A percentile compares a stretch with the other conserved stretches of the same genome.
Conservation (phyloP, 2,329 filamentous ascomycete species). For the Orbilia oligospora region DNA sequence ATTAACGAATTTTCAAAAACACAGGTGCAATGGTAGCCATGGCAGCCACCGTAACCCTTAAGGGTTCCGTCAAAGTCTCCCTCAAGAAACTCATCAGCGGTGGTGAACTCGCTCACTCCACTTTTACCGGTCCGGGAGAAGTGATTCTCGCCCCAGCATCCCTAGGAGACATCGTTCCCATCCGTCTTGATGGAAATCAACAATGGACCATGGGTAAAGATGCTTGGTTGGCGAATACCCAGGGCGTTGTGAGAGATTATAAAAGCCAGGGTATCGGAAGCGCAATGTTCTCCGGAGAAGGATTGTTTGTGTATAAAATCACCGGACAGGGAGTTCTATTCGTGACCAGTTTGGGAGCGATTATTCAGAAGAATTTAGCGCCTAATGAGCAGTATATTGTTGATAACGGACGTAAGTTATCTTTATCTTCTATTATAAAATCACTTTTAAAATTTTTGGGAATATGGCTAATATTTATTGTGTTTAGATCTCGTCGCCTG, state of each 20-base stretch:
- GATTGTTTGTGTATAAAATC: constrained; percentile 90
- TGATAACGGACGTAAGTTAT: constrained; percentile 78
- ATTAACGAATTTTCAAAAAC: constrained; percentile 23
- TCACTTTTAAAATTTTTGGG: not conserved
- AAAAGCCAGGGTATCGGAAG: constrained; percentile 89
- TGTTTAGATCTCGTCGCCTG: constrained; percentile 88
- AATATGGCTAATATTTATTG: constrained; percentile 8
- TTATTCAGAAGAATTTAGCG: constrained; percentile 87
- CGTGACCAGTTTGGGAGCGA: constrained; percentile 93
- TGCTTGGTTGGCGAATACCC: constrained; percentile 85
- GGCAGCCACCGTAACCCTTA: constrained; percentile 87
- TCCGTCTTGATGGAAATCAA: constrained; percentile 79
- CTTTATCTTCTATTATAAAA: no score
- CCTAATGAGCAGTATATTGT: constrained; percentile 89
- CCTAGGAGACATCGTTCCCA: constrained; percentile 86
- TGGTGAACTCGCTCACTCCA: constrained; percentile 82
- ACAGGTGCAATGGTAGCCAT: constrained; percentile 92
- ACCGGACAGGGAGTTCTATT: constrained; percentile 85
- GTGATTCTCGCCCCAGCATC: constrained; percentile 83
- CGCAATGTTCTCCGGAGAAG: constrained; percentile 94
- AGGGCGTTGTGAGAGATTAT: constrained; percentile 88
- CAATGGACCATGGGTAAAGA: constrained; percentile 90
- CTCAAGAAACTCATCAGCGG: constrained; percentile 91
- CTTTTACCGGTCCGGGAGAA: constrained; percentile 90
- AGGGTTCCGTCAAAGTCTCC: constrained; percentile 85